Evolutionary conservation across 305 asterid species (phyloP).

Genomic region (Fraxinus angustifolia): DNA sequence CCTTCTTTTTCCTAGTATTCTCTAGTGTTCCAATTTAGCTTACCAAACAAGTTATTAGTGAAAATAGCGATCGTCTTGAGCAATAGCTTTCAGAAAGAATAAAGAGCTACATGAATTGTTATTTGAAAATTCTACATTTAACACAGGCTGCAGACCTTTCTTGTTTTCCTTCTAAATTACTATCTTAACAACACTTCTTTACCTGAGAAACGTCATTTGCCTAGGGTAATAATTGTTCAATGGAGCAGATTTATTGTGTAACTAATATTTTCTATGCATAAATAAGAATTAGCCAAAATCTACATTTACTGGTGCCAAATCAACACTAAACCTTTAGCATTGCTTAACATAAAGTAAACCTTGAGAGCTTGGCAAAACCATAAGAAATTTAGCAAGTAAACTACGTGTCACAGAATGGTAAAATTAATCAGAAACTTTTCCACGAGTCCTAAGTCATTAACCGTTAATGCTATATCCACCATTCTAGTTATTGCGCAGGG

Average conservation of each 20-base stretch:
- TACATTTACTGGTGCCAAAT: background rate
- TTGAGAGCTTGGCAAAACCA: background rate
- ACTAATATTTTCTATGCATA: background rate
- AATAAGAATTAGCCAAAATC: background rate
- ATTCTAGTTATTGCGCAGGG: background rate
- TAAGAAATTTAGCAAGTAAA: background rate
- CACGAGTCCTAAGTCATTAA: background rate
- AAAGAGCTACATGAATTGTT: background rate
- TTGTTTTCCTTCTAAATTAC: background rate
- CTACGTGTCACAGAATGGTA: background rate
- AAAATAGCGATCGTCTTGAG: background rate
- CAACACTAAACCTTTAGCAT: background rate
- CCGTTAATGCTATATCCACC: background rate
- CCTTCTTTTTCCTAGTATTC: background rate
- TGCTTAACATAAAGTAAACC: background rate
- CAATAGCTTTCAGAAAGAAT: background rate
- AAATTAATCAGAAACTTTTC: background rate
- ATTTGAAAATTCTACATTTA: background rate
- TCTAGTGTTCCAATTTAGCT: background rate
- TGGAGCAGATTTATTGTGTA: background rate
- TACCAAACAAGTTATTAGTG: background rate
- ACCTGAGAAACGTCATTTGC: background rate
- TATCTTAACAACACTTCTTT: background rate
- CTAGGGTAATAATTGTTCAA: background rate
- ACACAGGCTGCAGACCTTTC: background rate